Conservation (phyloP, 495 filamentous ascomycete genomes). For the Aspergillus steynii region DNA sequence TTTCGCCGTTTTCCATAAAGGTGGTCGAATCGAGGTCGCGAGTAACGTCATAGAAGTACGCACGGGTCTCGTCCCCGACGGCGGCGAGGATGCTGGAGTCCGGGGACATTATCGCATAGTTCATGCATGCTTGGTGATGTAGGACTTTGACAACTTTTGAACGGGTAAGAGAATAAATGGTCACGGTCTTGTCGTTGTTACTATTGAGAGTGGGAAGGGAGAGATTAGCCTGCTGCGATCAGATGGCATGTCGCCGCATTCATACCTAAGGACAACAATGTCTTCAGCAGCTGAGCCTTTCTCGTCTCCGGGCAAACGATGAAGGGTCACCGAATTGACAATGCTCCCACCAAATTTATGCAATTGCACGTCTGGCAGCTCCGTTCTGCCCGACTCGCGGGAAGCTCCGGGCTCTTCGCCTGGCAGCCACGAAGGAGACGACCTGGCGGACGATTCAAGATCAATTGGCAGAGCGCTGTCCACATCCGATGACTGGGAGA, state of each 20-base stretch:
- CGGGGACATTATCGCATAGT: conserved; percentile 89
- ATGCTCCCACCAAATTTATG: conserved; percentile 58
- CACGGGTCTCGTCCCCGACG: conserved; percentile 79
- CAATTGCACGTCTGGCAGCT: conserved; percentile 48
- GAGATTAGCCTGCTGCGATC: conserved; percentile 10
- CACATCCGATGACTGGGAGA: conserved; percentile 49
- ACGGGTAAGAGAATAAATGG: conserved; percentile 70
- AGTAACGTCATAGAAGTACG: conserved; percentile 71
- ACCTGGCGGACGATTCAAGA: conserved; percentile 42
- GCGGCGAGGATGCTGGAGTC: conserved; percentile 79
- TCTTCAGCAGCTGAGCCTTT: conserved; percentile 56
- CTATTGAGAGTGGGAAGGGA: conserved; percentile 28
- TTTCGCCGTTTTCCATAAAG: conserved; percentile 44
- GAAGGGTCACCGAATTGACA: conserved; percentile 72
- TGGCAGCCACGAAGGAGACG: conserved; percentile 24
- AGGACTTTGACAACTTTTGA: conserved; percentile 64
- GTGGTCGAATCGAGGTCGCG: conserved; percentile 41
- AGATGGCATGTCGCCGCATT: not conserved
- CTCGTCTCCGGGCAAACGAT: conserved; percentile 53
- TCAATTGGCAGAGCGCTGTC: conserved; percentile 63
- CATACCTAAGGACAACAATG: conserved; percentile 64
- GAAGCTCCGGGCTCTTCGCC: conserved; percentile 31
- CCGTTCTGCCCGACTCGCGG: conserved; percentile 29
- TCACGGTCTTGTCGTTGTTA: conserved; percentile 89
- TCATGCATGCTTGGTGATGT: conserved; percentile 76